Evolutionary conservation across 2,329 filamentous ascomycete genomes (phyloP).

Genomic region (Ciborinia camelliae): DNA sequence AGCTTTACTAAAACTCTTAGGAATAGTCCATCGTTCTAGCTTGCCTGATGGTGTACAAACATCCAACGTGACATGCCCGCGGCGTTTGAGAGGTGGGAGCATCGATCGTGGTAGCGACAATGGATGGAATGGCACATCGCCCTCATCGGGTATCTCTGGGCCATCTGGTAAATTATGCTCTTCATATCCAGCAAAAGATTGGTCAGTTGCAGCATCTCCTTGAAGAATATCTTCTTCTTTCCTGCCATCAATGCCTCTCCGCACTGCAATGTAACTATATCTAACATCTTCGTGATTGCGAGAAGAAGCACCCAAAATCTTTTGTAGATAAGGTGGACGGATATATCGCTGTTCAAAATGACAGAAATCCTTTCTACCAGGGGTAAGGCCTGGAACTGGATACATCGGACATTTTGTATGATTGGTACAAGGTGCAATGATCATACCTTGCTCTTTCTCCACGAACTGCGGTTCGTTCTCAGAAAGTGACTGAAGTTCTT

Average conservation of each 20-base stretch:
- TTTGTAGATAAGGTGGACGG: constrained; percentile 76
- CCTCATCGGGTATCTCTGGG: constrained; percentile 21
- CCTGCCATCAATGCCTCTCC: constrained; percentile 63
- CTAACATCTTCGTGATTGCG: constrained; percentile 86
- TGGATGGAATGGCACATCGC: constrained; percentile 44
- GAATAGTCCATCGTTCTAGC: constrained; percentile 92
- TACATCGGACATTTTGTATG: constrained; percentile 91
- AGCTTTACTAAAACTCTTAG: constrained; percentile 72
- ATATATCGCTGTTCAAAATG: constrained; percentile 88
- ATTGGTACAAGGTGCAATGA: constrained; percentile 80
- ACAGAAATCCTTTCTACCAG: constrained; percentile 83
- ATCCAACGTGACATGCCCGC: constrained; percentile 84
- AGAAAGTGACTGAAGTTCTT: constrained; percentile 30
- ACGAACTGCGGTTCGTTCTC: constrained; percentile 26
- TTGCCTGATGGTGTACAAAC: constrained; percentile 82
- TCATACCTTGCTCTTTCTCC: constrained; percentile 58
- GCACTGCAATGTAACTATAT: constrained; percentile 85
- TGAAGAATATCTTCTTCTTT: constrained; percentile 44
- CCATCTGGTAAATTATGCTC: constrained; percentile 39
- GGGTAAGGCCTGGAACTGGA: constrained; percentile 61
- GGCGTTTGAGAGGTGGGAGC: constrained; percentile 78
- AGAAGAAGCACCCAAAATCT: constrained; percentile 63
- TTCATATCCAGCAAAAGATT: constrained; percentile 72
- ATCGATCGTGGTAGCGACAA: constrained; percentile 75
- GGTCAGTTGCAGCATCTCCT: constrained; percentile 55